Conservation (phyloP, 2,329 filamentous ascomycete genomes). For the Cladosporium sphaerospermum region DNA sequence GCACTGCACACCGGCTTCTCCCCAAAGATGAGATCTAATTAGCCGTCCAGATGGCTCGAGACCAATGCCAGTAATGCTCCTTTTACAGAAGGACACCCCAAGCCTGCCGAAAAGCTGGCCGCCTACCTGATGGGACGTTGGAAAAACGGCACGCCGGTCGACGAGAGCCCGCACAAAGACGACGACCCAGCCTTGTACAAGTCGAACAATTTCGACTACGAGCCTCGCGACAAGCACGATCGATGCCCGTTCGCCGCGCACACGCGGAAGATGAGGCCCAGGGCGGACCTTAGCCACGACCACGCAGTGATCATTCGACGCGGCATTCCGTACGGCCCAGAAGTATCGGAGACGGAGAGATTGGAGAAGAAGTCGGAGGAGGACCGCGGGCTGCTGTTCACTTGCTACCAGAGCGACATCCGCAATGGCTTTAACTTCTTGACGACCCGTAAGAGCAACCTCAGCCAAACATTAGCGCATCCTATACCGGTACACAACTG, state of each 20-base stretch:
- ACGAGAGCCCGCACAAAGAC: not conserved
- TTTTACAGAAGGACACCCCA: not conserved
- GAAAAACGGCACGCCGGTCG: not conserved
- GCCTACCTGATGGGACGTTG: not conserved
- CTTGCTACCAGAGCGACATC: not conserved
- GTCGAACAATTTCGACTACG: not conserved
- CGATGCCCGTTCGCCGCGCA: not conserved
- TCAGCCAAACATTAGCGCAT: no score
- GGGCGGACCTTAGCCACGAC: not conserved
- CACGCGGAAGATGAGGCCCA: not conserved
- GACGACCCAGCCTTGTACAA: not conserved
- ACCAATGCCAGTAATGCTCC: not conserved
- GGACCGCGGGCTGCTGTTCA: not conserved
- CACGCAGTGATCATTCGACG: not conserved
- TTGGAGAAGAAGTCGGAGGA: not conserved
- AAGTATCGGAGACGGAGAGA: not conserved
- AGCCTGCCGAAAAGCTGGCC: not conserved
- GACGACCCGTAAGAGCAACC: not conserved
- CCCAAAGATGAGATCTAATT: not conserved
- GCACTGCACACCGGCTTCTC: not conserved
- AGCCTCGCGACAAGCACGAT: not conserved
- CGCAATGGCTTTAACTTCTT: not conserved
- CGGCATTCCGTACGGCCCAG: not conserved
- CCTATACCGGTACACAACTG: no score
- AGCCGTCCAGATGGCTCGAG: not conserved